These are phyloP conservation scores for Elsinoe australis DNA, from an alignment of 2,329 filamentous ascomycete genomes.

Conservation along the genomic window DNA sequence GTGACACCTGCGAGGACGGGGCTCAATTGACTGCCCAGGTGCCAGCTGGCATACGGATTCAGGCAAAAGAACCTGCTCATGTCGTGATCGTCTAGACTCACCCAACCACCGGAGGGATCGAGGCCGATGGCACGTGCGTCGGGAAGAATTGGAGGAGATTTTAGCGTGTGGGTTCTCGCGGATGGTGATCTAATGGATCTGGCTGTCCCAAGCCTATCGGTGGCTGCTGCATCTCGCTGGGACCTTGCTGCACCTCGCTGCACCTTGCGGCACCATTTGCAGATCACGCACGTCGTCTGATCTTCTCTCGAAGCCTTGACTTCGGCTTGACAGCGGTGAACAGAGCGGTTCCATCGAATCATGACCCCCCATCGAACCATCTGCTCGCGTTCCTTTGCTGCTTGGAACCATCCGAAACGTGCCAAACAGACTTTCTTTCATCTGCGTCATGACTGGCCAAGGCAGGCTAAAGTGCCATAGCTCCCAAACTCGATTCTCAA, in stretches of 20 bases:
- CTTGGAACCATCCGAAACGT: neutral
- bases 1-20: no score
- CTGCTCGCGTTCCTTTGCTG: neutral
- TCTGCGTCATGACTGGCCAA: constrained; percentile 15
- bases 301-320: neutral
- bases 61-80: neutral
- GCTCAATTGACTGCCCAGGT: no score
- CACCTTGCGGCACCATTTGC: no score
- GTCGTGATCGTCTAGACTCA: no score
- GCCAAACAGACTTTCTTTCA: constrained; percentile 1
- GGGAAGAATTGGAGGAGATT: neutral
- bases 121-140: neutral
- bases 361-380: constrained; percentile 4
- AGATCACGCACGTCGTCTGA: constrained; percentile 3
- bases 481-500: constrained; percentile 13
- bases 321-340: constrained; percentile 13
- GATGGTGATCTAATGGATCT: constrained; percentile 13
- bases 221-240: no score
- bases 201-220: no score
- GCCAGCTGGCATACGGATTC: neutral
- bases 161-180: no score
- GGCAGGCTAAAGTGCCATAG: constrained; percentile 14
- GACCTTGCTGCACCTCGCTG: neutral
- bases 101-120: no score
- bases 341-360: constrained; percentile 3